Evolutionary conservation across 306 rosid species (phyloP), one percentile per base, ranked within the genome.

Genomic region (Malus sieversii): DNA sequence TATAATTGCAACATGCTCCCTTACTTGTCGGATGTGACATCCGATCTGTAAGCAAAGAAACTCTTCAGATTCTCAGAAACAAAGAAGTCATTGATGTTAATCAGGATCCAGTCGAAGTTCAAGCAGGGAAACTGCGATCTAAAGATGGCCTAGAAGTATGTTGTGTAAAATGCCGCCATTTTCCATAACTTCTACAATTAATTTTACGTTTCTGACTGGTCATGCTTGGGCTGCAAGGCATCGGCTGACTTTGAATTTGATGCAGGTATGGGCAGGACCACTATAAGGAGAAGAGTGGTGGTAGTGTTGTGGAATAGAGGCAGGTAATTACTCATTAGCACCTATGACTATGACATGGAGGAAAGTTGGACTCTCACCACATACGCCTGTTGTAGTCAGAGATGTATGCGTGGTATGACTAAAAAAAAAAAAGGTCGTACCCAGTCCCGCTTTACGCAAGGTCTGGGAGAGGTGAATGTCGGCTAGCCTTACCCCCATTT

Each of bases 231-330:
- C 53, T 15, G 53, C 20, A 48, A 48, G 63, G 25, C 63, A 22
- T 22, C 1, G 27, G 35, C 6, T 61, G 32, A 25, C 66, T 23
- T 27, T 32, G 8, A 42, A 77, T 58, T 57, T 30, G 60, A 42
- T 58, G 70, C 30, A 78, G 81, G 71, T 70, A 6, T 70, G 81
- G 81, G 81, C 81, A 27, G 81, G 81, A 60, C 81, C 76, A 52
- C 46, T 78, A n/a, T 78, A 30, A 18, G 55, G 18, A 61, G 22
- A 45, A 78, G 71, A 51, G 51, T 45, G 52, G 81, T 61, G 65
- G 81, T 70, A 15, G 76, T 70, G 64, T 46, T 78, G 52, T 78
- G 81, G 81, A 78, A 70, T 38, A 46, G 81, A 40, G 65, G 69
- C 32, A 10, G 8, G 19, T 70, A 71, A 23, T 33, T 33, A 33